Base-by-base conservation (phyloP, 2,329 filamentous ascomycete genomes). In the Tolypocladium tropicale region DNA sequence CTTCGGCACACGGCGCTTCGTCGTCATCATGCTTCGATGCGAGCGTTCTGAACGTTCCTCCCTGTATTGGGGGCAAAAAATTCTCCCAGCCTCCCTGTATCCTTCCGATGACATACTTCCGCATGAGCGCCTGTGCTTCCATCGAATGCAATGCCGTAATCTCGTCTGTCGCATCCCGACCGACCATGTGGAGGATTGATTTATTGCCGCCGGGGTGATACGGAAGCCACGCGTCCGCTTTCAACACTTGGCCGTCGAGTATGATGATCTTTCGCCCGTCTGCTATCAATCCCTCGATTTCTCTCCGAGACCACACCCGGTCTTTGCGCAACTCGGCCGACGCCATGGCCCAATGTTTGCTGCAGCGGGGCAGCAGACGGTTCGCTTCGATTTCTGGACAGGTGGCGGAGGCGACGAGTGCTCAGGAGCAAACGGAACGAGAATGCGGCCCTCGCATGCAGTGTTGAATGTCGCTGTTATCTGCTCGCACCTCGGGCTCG, bases 171-270 rank as follows among this genome's bases (percentile, higher is more conserved):
- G 90, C 93, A 82, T 96, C 91, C 72, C 88, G 83, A 59, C 91
- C 91, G 58, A 97, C 83, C 90, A 96, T 94, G 69, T 99, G 94
- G 68, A 84, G 77, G 61, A 99, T 95, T 55, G 93, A 82, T 73
- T 91, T 94, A 65, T 93, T 86, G 63, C 94, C 94, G 56, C 94
- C 94, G 14, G 94, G 94, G 66, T 99, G 94, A 67, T 89, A 96
- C 54, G 83, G 83, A 53, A 95, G 75, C 90, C 91, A 99, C 41
- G 86, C 80, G 70, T 97, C 93, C 34, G 90, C 85, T 74, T 91
- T 96, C 62, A 97, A 72, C 11, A 96, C 91, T 64, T 84, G 82
- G 57, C 84, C 79, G 63, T 96, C 84, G 57, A 94, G 78, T 54
- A 99, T 90, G 59, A 96, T 80, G 55, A 99, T 81, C 60, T 83